Evolutionary conservation across 106 monocot species (phyloP).

Genomic region (Dendrobium chrysotoxum): DNA sequence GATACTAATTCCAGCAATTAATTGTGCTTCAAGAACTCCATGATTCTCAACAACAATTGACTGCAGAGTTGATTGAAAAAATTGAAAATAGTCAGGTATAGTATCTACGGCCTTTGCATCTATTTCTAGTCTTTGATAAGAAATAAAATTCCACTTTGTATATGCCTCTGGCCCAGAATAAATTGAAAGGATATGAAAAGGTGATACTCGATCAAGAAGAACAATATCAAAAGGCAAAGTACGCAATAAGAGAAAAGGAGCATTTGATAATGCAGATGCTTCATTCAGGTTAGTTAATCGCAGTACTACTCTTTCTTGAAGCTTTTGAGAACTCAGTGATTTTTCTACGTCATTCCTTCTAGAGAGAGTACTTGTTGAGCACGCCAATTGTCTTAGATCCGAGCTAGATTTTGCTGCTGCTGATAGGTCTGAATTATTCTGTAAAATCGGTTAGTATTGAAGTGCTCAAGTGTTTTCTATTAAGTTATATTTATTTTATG

Average conservation of each 20-base stretch:
- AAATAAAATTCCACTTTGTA: not conserved
- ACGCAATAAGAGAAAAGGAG: slow-evolving; percentile 59
- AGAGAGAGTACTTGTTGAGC: not conserved
- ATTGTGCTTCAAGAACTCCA: slow-evolving; percentile 66
- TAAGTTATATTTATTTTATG: not conserved
- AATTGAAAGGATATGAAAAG: slow-evolving; percentile 34
- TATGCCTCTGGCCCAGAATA: slow-evolving; percentile 30
- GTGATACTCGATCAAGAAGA: slow-evolving; percentile 42
- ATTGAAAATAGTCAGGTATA: slow-evolving; percentile 57
- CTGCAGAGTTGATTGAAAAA: slow-evolving; percentile 43
- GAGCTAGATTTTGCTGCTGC: not conserved
- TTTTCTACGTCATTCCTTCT: not conserved
- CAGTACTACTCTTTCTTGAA: not conserved
- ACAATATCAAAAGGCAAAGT: slow-evolving; percentile 47
- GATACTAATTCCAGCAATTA: slow-evolving; percentile 41
- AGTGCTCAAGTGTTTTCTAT: not conserved
- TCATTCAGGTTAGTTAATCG: slow-evolving; percentile 45
- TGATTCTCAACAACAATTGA: slow-evolving; percentile 40
- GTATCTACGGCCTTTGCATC: not conserved
- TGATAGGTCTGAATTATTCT: not conserved
- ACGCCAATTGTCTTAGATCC: not conserved
- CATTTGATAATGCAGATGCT: slow-evolving; percentile 57
- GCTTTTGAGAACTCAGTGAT: not conserved
- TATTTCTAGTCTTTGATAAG: not conserved
- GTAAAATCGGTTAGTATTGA: slow-evolving; percentile 3